Evolutionary conservation across 2,329 filamentous ascomycete species (phyloP).

Genomic region (Fusarium sp.): DNA sequence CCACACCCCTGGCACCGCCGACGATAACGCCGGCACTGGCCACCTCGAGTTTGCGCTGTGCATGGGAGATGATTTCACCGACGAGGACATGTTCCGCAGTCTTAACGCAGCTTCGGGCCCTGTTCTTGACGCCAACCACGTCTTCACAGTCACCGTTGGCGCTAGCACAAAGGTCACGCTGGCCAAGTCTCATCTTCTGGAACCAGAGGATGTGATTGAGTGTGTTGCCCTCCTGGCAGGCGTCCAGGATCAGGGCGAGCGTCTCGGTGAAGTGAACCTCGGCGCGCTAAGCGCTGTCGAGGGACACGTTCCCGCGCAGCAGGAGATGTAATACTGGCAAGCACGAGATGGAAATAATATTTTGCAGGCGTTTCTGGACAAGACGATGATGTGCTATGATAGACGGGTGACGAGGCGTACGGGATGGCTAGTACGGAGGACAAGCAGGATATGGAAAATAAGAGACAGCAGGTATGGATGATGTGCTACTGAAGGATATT

Average conservation of each 20-base stretch:
- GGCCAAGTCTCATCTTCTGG: conserved; percentile 88
- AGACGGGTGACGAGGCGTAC: conserved; percentile 37
- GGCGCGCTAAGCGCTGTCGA: conserved; percentile 65
- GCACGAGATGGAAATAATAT: conserved; percentile 13
- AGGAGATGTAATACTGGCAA: conserved; percentile 35
- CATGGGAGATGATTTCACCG: conserved; percentile 94
- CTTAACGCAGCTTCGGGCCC: conserved; percentile 69
- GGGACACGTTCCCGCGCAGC: conserved; percentile 59
- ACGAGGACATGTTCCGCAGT: conserved; percentile 96
- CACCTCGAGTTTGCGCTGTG: conserved; percentile 89
- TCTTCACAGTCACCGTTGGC: conserved; percentile 93
- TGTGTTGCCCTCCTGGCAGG: conserved; percentile 67
- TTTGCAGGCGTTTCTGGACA: conserved; percentile 43
- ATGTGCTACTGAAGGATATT: not conserved
- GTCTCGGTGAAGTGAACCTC: conserved; percentile 65
- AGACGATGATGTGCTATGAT: conserved; percentile 29
- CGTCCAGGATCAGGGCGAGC: conserved; percentile 53
- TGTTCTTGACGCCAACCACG: conserved; percentile 68
- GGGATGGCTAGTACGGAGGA: conserved; percentile 12
- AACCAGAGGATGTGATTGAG: conserved; percentile 88
- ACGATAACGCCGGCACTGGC: conserved; percentile 58
- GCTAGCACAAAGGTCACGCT: conserved; percentile 92
- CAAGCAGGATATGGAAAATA: conserved; percentile 26
- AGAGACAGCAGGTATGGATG: conserved; percentile 1
- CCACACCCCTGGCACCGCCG: conserved; percentile 60